Conservation (phyloP, 805 yeast species). For the Yamadazyma akitaensis region DNA sequence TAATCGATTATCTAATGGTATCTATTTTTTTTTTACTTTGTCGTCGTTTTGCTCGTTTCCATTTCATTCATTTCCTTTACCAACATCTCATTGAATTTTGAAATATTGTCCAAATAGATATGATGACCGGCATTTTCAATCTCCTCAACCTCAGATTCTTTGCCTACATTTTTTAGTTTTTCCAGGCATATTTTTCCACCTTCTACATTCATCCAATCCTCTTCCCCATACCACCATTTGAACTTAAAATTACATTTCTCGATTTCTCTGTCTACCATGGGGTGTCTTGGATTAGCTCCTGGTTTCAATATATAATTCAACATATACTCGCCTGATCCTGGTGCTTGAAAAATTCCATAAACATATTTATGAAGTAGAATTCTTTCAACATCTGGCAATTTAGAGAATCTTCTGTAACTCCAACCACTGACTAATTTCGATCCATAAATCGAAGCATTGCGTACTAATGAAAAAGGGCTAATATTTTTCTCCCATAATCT, state of each 20-base stretch:
- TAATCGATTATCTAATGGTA: background rate
- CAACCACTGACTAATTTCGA: slow-evolving; percentile 85
- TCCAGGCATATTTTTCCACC: slow-evolving; percentile 46
- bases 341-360: slow-evolving; percentile 78
- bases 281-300: slow-evolving; percentile 85
- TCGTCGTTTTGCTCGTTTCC: background rate
- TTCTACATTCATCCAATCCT: slow-evolving; percentile 57
- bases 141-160: slow-evolving; percentile 28
- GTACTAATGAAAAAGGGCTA: slow-evolving; percentile 79
- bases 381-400: slow-evolving; percentile 44
- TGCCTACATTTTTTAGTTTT: slow-evolving; percentile 22
- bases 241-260: slow-evolving; percentile 56
- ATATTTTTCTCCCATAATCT: slow-evolving; percentile 82
- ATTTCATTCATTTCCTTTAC: slow-evolving; percentile 46
- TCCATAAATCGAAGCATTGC: slow-evolving; percentile 79
- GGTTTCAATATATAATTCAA: slow-evolving; percentile 80
- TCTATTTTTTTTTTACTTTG: background rate
- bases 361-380: slow-evolving; percentile 70
- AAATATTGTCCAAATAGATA: slow-evolving; percentile 65
- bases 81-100: slow-evolving; percentile 50
- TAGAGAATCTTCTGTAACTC: slow-evolving; percentile 78
- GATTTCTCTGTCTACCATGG: slow-evolving; percentile 53
- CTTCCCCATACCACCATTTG: slow-evolving; percentile 82
- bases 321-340: slow-evolving; percentile 93
- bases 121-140: slow-evolving; percentile 72